Conservation (phyloP, 768 basidiomycete species). For the Psilocybe cubensis region DNA sequence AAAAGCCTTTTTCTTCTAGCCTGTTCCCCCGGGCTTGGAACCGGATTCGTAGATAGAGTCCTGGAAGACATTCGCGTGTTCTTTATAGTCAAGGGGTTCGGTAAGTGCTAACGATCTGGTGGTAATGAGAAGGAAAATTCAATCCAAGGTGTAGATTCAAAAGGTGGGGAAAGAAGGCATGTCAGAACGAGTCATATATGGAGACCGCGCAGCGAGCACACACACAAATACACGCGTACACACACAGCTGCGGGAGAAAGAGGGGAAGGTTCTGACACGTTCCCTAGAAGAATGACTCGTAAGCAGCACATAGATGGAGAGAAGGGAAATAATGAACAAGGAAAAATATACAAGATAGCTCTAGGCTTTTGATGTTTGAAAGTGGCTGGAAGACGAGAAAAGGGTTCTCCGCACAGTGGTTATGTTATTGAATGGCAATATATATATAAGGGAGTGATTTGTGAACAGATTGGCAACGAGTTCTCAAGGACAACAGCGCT, state of each 20-base stretch:
- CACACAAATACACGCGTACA: conserved; percentile 15
- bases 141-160: neutral
- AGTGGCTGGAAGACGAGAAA: neutral
- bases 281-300: conserved; percentile 16
- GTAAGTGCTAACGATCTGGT: conserved; percentile 20
- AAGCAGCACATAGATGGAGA: conserved; percentile 3
- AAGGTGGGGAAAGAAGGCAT: neutral
- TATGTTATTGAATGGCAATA: neutral
- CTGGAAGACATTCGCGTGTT: conserved; percentile 1
- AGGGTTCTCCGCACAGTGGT: neutral
- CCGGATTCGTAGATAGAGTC: conserved; percentile 13
- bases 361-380: neutral
- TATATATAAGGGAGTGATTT: neutral
- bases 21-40: conserved; percentile 43
- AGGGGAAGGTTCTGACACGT: conserved; percentile 16
- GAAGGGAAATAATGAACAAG: neutral
- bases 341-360: conserved; percentile 10
- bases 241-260: conserved; percentile 21
- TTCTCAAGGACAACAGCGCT: neutral
- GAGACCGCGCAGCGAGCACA: no score
- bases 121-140: conserved; percentile 17
- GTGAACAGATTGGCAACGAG: neutral
- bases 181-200: neutral
- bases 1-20: conserved; percentile 54
- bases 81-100: conserved; percentile 2